phyloP scores from a whole-genome alignment of 768 basidiomycete genomes.

The Sporobolomyces roseus region DNA sequence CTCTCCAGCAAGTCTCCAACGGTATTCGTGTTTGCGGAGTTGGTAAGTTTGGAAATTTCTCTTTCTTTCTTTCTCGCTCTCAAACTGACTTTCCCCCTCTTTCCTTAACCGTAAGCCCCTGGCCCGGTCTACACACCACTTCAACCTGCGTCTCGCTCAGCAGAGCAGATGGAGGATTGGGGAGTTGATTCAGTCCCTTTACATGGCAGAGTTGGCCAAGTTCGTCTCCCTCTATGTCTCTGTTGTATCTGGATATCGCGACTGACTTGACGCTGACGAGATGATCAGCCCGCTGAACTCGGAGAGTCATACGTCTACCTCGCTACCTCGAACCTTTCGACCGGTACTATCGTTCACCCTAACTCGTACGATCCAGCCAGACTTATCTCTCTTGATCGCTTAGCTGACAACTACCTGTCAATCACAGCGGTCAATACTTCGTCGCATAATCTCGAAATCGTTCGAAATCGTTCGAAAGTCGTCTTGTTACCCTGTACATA shows the following conservation, averaged over 20 bases:
- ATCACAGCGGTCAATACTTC: too few species aligned
- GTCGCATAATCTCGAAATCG: too few species aligned
- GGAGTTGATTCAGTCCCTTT: conserved; percentile 51
- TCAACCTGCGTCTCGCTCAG: conserved; percentile 58
- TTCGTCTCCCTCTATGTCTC: too few species aligned
- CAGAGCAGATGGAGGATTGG: conserved; percentile 60
- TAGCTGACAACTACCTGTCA: too few species aligned
- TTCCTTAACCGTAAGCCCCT: conserved; percentile 47
- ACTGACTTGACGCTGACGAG: too few species aligned
- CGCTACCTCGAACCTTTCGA: conserved; percentile 27
- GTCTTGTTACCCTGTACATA: too few species aligned
- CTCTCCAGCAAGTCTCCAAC: conserved; percentile 57
- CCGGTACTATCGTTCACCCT: conserved; percentile 34
- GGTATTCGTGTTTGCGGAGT: conserved; percentile 60
- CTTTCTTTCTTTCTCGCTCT: too few species aligned
- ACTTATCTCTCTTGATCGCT: too few species aligned
- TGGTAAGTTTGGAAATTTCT: too few species aligned
- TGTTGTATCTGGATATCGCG: too few species aligned
- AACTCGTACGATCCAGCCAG: too few species aligned
- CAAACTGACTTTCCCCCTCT: neutral
- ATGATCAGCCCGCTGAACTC: conserved; percentile 42
- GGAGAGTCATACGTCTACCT: conserved; percentile 34
- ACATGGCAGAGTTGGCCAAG: conserved; percentile 50
- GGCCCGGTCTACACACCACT: conserved; percentile 62
- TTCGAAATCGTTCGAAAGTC: too few species aligned